phyloP scores from a whole-genome alignment of 345 rosid species.

The Eucalyptus cloeziana region DNA sequence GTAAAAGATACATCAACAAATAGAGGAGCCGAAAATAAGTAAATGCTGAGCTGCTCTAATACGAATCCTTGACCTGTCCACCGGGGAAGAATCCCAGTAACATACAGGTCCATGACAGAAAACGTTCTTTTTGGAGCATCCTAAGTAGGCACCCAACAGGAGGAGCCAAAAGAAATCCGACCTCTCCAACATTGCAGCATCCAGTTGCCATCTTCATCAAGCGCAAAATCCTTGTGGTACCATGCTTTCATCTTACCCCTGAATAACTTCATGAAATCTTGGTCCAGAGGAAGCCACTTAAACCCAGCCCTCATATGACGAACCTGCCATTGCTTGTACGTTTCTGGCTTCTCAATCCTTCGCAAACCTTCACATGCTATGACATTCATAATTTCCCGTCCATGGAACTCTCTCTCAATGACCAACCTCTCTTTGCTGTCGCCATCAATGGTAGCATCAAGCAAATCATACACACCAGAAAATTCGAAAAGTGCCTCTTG shows the following conservation, averaged over 20 bases:
- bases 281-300: constrained; percentile 35
- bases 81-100: background rate
- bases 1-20: background rate
- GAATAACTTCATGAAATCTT: constrained; percentile 20
- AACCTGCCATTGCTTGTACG: constrained; percentile 79
- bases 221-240: constrained; percentile 68
- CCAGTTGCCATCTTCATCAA: constrained; percentile 64
- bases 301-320: constrained; percentile 64
- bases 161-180: constrained; percentile 38
- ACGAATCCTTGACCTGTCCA: background rate
- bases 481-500: constrained; percentile 68
- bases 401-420: constrained; percentile 49
- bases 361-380: constrained; percentile 75
- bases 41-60: background rate
- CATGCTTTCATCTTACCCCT: constrained; percentile 12
- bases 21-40: too few relatives aligned
- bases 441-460: constrained; percentile 31
- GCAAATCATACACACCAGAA: constrained; percentile 56
- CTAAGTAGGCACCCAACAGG: constrained; percentile 62
- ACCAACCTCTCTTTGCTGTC: constrained; percentile 40
- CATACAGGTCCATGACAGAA: background rate
- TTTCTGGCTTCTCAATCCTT: constrained; percentile 77
- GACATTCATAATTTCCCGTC: constrained; percentile 54
- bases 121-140: background rate
- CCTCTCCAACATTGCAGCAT: constrained; percentile 95